Percentiles rank a stretch among this genome's conserved stretches.
Conservation (phyloP, 2,329 filamentous ascomycete genomes). For the Hypoxylon sp. region DNA sequence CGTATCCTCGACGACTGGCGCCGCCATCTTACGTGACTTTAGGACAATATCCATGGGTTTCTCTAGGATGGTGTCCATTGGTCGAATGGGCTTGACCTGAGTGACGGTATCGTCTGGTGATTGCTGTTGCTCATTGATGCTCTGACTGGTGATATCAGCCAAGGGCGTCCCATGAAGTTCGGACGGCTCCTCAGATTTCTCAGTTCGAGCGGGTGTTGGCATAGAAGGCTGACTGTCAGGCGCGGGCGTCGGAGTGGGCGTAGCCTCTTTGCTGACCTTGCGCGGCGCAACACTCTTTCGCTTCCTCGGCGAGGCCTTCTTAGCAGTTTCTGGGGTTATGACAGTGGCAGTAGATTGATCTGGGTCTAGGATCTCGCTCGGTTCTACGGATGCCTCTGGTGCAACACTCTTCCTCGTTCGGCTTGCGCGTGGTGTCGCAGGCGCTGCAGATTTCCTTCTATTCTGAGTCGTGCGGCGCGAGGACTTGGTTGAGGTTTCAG, state of each 20-base stretch:
- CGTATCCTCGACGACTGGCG: slow-evolving; percentile 79
- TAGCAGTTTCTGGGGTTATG: slow-evolving; percentile 53
- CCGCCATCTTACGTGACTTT: slow-evolving; percentile 81
- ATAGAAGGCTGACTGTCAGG: slow-evolving; percentile 59
- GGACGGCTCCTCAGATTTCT: slow-evolving; percentile 68
- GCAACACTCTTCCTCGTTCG: slow-evolving; percentile 60
- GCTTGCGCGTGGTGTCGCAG: slow-evolving; percentile 47
- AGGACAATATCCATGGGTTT: slow-evolving; percentile 95
- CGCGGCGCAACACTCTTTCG: slow-evolving; percentile 72
- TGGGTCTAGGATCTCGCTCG: slow-evolving; percentile 72
- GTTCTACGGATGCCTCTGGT: slow-evolving; percentile 64
- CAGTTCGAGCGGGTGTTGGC: slow-evolving; percentile 69
- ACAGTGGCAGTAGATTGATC: slow-evolving; percentile 60
- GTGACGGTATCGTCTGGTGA: slow-evolving; percentile 65
- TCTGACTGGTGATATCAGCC: slow-evolving; percentile 79
- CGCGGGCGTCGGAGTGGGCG: slow-evolving; percentile 52
- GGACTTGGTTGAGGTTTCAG: slow-evolving; percentile 72
- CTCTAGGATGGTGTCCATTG: slow-evolving; percentile 84
- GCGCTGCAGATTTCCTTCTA: slow-evolving; percentile 59
- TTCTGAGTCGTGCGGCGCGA: slow-evolving; percentile 66
- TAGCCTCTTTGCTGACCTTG: slow-evolving; percentile 58
- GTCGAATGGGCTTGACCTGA: slow-evolving; percentile 78
- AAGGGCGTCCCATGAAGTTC: slow-evolving; percentile 72
- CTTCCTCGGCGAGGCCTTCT: slow-evolving; percentile 74
- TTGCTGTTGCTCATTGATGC: slow-evolving; percentile 73